Evolutionary conservation across 2,329 filamentous ascomycete species (phyloP), one percentile per base, ranked within the genome.

Genomic region (Trichoderma sp.): DNA sequence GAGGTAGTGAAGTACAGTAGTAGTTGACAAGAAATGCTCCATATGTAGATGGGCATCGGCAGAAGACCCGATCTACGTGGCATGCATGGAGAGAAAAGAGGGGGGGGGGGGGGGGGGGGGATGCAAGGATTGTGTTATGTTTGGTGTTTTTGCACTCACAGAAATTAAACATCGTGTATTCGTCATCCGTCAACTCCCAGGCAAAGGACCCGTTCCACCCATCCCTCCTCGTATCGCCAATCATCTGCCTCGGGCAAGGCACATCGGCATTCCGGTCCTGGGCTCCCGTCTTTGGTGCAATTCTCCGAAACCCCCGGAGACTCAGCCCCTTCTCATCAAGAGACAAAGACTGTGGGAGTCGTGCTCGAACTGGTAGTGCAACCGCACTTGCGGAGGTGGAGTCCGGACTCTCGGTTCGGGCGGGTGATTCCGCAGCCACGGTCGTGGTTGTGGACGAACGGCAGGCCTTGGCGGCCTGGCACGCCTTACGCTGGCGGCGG

Each of bases 141-240:
- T n/a, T n/a, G n/a, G n/a, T n/a, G 5, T 17, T 4, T 32, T 19
- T 22, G 22, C 32, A 29, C 67, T 68, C 7, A 68, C 67, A 68
- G 37, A 39, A 68, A 27, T 68, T 35, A 52, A 68, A 68, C 15
- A n/a, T 39, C 8, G n/a, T n/a, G 27, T 58, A 58, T 25, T 68
- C 67, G 10, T 66, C 61, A 9, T 52, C 22, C 17, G 67, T 58
- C 39, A 68, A 25, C 15, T 54, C 25, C 67, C 67, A 68, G 10
- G 67, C 67, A 42, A 68, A 68, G 1, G 52, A 12, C 8, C 42
- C 56, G 25, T 53, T 27, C 45, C 66, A 68, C 29, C 25, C 66
- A 50, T 68, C 66, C 32, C 19, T 68, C 25, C 17, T 61, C 9
- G 48, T 25, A 35, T 68, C 66, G 12, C 66, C 66, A 63, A 68